Base-by-base conservation (phyloP, 305 asterid genomes). In the Solanum hybrid region DNA sequence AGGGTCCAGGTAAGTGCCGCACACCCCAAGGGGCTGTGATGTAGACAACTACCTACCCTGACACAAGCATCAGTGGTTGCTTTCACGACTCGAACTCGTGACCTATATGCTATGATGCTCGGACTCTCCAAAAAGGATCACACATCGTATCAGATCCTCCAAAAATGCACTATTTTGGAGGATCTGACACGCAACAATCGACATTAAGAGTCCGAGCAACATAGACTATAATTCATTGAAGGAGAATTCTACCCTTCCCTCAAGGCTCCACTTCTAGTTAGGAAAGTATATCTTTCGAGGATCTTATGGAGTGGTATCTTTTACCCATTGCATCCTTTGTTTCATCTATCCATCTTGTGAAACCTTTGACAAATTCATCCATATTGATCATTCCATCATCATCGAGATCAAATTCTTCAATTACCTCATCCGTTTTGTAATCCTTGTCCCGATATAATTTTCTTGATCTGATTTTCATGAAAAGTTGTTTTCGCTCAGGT, bases 351-450 rank as follows among this genome's bases (percentile, higher is more conserved):
- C 94, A 93, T 85, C 90, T 94, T 15, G 65, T 92, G 91, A 94
- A 88, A 33, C 94, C 95, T 57, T n/a, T 89, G 33, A 95, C 95
- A 90, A 95, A 95, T 79, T 95, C 98, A 37, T 95, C 96, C 89
- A 90, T 27, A 3, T 94, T 93, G 79, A 96, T 93, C 90, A 91
- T 95, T 81, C 89, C 92, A 77, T 96, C 96, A 10, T 89, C 81
- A 85, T 95, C 93, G 1, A 79, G 27, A 76, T 95, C 98, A 72
- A 95, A 95, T 17, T 91, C 94, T 89, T 89, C 85, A 92, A 93
- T 92, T 61, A 95, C 90, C 93, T 93, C 93, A 1, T 91, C 90
- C 41, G 90, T 88, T 20, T 90, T 90, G 11, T 86, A 39, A 31
- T 95, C 95, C 61, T 92, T 88, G 89, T 93, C 92, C 10, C 92